A percentile compares a stretch with the other conserved stretches of the same genome.
Evolutionary conservation across 23 red algal species (phyloP).

Genomic region (Cyanidium caldarium): DNA sequence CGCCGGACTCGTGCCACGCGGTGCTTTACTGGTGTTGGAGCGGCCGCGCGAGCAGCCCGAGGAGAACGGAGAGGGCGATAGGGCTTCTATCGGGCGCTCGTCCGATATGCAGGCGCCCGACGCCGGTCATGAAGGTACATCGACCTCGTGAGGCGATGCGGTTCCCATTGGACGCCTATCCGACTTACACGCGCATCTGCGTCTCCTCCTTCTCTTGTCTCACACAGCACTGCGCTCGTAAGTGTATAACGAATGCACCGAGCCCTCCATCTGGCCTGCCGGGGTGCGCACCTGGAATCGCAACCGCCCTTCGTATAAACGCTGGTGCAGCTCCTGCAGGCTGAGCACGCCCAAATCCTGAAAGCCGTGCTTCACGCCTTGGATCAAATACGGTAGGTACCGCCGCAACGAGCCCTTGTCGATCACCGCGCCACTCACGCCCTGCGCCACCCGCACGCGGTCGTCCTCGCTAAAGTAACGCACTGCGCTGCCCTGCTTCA

Average conservation of each 20-base stretch:
- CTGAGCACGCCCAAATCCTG: slow-evolving; percentile 79
- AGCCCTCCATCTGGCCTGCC: slow-evolving; percentile 83
- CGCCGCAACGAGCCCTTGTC: slow-evolving; percentile 83
- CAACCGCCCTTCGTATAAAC: slow-evolving; percentile 47
- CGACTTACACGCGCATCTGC: too few relatives aligned
- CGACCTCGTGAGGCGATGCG: too few relatives aligned
- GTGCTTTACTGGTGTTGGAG: background rate
- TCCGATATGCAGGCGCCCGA: too few relatives aligned
- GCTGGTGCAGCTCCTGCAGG: slow-evolving; percentile 56
- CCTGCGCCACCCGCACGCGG: slow-evolving; percentile 83
- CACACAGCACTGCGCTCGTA: slow-evolving; percentile 72
- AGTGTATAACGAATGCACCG: slow-evolving; percentile 75
- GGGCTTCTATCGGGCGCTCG: too few relatives aligned
- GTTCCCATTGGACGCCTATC: too few relatives aligned
- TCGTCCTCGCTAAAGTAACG: slow-evolving; percentile 87
- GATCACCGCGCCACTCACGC: slow-evolving; percentile 84
- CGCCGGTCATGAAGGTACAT: too few relatives aligned
- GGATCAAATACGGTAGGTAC: slow-evolving; percentile 79
- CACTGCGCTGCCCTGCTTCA: slow-evolving; percentile 82
- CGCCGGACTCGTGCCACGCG: background rate
- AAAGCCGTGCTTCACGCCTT: slow-evolving; percentile 85
- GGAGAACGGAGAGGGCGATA: too few relatives aligned
- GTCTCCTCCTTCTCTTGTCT: too few relatives aligned
- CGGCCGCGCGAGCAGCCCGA: too few relatives aligned
- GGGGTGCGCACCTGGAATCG: slow-evolving; percentile 84